Evolutionary conservation across 1,284 basidiomycete genomes (phyloP).

Genomic region (Meira miltonrushii): DNA sequence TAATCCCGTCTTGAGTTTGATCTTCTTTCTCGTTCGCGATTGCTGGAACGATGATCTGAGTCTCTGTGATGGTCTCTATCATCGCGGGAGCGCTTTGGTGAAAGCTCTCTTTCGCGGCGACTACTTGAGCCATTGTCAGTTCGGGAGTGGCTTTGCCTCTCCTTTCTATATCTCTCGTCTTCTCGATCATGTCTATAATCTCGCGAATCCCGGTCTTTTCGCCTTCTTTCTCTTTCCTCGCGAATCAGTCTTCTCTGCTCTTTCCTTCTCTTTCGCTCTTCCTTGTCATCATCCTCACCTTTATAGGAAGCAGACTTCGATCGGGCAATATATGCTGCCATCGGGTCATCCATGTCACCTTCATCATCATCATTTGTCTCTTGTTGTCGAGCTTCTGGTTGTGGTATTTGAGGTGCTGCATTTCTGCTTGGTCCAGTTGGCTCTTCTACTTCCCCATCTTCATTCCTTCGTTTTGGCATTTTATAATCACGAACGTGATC

Average conservation of each 20-base stretch:
- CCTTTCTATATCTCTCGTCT: neutral
- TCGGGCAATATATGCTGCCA: slow-evolving; percentile 72
- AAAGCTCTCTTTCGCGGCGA: neutral
- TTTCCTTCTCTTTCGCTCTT: slow-evolving; percentile 33
- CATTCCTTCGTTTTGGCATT: slow-evolving; percentile 42
- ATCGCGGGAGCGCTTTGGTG: neutral
- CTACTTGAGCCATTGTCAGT: neutral
- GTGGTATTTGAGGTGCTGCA: slow-evolving; percentile 26
- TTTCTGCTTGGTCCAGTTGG: slow-evolving; percentile 56
- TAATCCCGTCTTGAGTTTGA: neutral
- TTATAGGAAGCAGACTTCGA: slow-evolving; percentile 22
- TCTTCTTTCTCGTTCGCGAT: neutral
- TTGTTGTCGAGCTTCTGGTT: slow-evolving; percentile 9
- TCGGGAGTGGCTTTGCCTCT: neutral
- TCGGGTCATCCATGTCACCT: slow-evolving; percentile 86
- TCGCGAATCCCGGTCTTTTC: neutral
- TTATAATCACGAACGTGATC: slow-evolving; percentile 94
- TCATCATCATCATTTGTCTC: slow-evolving; percentile 47
- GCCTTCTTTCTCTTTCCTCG: slow-evolving; percentile 5
- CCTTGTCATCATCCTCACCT: slow-evolving; percentile 8
- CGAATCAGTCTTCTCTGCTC: slow-evolving; percentile 35
- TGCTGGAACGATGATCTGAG: neutral
- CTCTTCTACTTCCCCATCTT: slow-evolving; percentile 69
- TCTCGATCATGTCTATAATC: neutral
- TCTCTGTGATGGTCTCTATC: neutral